Evolutionary conservation across 371 early-diverging fungal genomes (phyloP).

Genomic region (Mortierella sp.): DNA sequence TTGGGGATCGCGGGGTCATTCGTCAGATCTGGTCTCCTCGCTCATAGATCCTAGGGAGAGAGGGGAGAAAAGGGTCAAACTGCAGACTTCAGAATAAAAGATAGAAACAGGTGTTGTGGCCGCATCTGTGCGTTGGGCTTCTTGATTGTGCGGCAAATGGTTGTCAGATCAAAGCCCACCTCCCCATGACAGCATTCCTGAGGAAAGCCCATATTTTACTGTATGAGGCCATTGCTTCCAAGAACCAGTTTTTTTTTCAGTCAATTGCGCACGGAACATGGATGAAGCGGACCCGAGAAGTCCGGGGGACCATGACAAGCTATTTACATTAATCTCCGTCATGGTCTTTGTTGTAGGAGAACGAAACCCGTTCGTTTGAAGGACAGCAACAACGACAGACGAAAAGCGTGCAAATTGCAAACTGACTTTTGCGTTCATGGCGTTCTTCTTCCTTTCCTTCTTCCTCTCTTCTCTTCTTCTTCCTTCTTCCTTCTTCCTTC

Average conservation of each 20-base stretch:
- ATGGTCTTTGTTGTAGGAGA: not conserved
- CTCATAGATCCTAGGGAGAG: not conserved
- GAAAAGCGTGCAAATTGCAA: too few species aligned
- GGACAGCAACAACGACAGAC: not conserved
- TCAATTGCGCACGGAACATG: not conserved
- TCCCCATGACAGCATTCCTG: not conserved
- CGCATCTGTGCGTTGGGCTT: not conserved
- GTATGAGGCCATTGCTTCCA: too few species aligned
- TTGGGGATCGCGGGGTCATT: constrained; percentile 64
- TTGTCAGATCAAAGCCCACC: not conserved
- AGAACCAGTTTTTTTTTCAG: too few species aligned
- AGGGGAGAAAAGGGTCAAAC: not conserved
- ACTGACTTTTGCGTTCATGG: not conserved
- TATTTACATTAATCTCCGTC: not conserved
- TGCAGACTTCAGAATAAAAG: not conserved
- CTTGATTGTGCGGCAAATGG: not conserved
- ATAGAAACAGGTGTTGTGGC: not conserved
- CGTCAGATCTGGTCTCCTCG: constrained; percentile 66
- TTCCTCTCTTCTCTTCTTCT: not conserved
- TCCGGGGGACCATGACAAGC: not conserved
- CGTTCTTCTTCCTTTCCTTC: not conserved
- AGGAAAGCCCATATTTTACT: not conserved
- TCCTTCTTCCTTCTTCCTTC: not conserved
- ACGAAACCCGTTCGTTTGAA: not conserved
- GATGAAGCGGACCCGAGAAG: constrained; percentile 1